Evolutionary conservation across 805 yeast genomes (phyloP).

Genomic region (Teunomyces kruisii): DNA sequence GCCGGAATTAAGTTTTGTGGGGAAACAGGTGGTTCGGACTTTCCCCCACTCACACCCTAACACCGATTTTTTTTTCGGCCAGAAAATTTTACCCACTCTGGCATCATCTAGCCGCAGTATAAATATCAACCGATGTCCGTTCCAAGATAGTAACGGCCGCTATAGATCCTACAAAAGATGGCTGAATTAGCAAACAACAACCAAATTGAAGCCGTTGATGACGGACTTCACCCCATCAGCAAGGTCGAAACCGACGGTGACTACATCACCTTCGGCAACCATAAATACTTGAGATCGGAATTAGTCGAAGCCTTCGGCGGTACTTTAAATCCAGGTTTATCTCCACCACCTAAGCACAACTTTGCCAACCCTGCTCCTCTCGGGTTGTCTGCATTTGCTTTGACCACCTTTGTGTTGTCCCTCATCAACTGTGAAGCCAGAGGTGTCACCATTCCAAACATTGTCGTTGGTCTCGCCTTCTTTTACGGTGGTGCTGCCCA

Average conservation of each 20-base stretch:
- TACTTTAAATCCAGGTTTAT: slow-evolving; percentile 65
- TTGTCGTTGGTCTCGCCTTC: slow-evolving; percentile 64
- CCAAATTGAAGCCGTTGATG: background rate
- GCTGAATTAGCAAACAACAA: background rate
- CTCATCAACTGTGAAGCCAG: slow-evolving; percentile 64
- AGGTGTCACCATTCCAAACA: slow-evolving; percentile 59
- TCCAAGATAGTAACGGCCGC: background rate
- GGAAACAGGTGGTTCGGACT: background rate
- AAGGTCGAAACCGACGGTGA: slow-evolving; percentile 51
- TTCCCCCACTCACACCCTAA: background rate
- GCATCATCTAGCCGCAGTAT: background rate
- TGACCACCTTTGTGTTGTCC: slow-evolving; percentile 65
- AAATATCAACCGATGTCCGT: background rate
- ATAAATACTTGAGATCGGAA: slow-evolving; percentile 62
- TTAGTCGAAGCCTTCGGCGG: slow-evolving; percentile 77
- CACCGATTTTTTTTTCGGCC: background rate
- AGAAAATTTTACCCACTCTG: background rate
- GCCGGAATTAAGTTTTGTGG: background rate
- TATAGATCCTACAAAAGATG: background rate
- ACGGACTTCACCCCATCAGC: slow-evolving; percentile 16
- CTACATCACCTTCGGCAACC: slow-evolving; percentile 68
- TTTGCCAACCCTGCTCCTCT: slow-evolving; percentile 74
- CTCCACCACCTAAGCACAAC: slow-evolving; percentile 41
- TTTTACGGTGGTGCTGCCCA: slow-evolving; percentile 76
- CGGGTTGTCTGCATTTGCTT: slow-evolving; percentile 70